A percentile compares a stretch with the other conserved stretches of the same genome.
These are phyloP conservation scores for Corrigiola litoralis DNA, from an alignment of 179 eudicot genomes.

Conservation along the genomic window DNA sequence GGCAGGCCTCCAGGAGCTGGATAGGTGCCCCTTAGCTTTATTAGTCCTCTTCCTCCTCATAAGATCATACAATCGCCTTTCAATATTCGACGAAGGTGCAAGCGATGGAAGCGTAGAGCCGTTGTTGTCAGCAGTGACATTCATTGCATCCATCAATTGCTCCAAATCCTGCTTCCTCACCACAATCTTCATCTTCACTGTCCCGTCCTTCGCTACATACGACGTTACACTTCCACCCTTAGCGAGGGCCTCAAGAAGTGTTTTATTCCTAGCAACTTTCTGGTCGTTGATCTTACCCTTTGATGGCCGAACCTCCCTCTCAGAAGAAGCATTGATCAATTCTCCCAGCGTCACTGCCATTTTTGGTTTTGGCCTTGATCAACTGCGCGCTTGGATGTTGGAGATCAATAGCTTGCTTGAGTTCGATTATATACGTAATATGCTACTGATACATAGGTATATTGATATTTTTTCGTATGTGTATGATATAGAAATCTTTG, in stretches of 20 bases:
- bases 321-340: slow-evolving; percentile 5
- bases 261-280: background rate
- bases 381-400: no score
- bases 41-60: slow-evolving; percentile 15
- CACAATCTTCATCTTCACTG: slow-evolving; percentile 20
- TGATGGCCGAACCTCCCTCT: slow-evolving; percentile 4
- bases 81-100: background rate
- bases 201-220: slow-evolving; percentile 10
- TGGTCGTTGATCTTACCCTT: background rate
- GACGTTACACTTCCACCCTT: slow-evolving; percentile 15
- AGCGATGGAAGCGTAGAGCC: background rate
- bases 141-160: slow-evolving; percentile 12
- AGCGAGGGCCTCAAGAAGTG: slow-evolving; percentile 15
- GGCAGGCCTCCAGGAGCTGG: slow-evolving; percentile 16
- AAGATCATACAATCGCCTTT: slow-evolving; percentile 15
- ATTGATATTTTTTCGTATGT: background rate
- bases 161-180: slow-evolving; percentile 27
- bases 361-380: no score
- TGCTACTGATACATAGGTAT: background rate
- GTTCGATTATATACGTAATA: background rate
- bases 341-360: slow-evolving; percentile 18
- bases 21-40: slow-evolving; percentile 3
- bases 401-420: background rate
- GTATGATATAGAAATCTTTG: slow-evolving; percentile 1
- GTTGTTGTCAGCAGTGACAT: background rate